Base-by-base conservation (phyloP, 108 stramenopile species). In the Pseudonitzschia delicatissima region DNA sequence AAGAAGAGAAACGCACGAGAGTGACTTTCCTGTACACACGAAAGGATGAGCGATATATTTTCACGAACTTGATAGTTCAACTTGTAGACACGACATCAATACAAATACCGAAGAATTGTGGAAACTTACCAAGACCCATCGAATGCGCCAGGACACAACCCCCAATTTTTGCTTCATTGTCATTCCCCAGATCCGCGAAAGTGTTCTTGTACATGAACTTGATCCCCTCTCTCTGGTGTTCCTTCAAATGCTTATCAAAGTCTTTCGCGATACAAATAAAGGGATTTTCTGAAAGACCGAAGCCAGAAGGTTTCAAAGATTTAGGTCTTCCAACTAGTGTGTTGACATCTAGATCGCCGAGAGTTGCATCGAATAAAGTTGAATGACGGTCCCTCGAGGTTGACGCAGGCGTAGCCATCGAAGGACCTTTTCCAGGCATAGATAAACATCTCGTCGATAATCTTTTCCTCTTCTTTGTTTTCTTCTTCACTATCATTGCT, bases 81-180 rank as follows among this genome's bases (percentile, higher is more conserved):
- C n/a, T n/a, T n/a, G 42, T 44, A 44, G 13, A n/a, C 42, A 8
- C 12, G 42, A 2, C 13, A 33, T 25, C 5, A 6, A 3, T 28
- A 62, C 51, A 62, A 29, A 62, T 31, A 74, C 45, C 34, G 15
- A 57, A 59, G 4, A 59, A 60, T 25, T 57, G 67, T 17, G 57
- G 50, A 12, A 17, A 58, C 68, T 70, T 64, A 51, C 81, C 78
- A 31, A 80, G 34, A 18, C 82, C 88, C 87, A 87, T 91, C 20
- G 79, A 82, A 62, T 91, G 90, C 15, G 90, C 90, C 3, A 91
- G 67, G 45, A 91, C 86, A 35, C 80, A 82, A 15, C 90, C 90
- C n/a, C 79, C 81, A 44, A 79, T 57, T 1, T 68, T 64, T 7
- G 20, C 27, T 13, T 67, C 25, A 1, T n/a, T 33, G 23, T 5